Evolutionary conservation across 1,139 yeast species (phyloP), one percentile per base, ranked within the genome.

Genomic region (Pichia sp.): DNA sequence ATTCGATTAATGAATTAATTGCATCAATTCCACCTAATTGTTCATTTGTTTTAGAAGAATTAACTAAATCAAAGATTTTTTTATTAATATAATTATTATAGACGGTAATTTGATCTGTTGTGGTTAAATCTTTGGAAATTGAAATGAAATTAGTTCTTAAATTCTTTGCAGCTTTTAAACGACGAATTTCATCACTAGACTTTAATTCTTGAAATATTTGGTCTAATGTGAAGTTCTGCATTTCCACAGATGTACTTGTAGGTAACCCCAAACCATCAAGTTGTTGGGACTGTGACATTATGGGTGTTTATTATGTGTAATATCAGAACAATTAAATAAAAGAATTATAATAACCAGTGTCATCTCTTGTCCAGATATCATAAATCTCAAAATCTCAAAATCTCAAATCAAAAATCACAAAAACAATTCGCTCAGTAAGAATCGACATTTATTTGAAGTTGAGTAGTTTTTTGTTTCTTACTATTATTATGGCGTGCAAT

Each of bases 11-110:
- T 11, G 94, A 81, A 66, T 88, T 94, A 52, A 92, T 83, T 7
- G 97, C 97, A 18, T 88, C 78, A 38, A 90, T 84, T 36, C 97
- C 97, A 9, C 97, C 97, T 39, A 90, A 74, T 54, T 86, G 83
- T 55, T 85, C 89, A 34, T 75, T 68, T 1, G 83, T 70, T 57
- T 85, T 92, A 10, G 81, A 77, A 9, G 92, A 81, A 57, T 88
- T 89, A 45, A 89, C 77, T 47, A 89, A 73, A 62, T 87, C 96
- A 65, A 88, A 90, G 33, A 92, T 87, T 53, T 86, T 80, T 62
- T 88, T 86, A 69, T 90, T 89, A 55, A 92, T 83, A 53, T 85
- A 94, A 63, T 86, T 88, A 65, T 86, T 87, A 65, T 86, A 86
- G 41, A 89, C 69, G 51, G 86, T 79, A 60, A 86, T 81, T 58